phyloP scores from a whole-genome alignment of 371 early-diverging fungal species.

The Mortierella sp. region DNA sequence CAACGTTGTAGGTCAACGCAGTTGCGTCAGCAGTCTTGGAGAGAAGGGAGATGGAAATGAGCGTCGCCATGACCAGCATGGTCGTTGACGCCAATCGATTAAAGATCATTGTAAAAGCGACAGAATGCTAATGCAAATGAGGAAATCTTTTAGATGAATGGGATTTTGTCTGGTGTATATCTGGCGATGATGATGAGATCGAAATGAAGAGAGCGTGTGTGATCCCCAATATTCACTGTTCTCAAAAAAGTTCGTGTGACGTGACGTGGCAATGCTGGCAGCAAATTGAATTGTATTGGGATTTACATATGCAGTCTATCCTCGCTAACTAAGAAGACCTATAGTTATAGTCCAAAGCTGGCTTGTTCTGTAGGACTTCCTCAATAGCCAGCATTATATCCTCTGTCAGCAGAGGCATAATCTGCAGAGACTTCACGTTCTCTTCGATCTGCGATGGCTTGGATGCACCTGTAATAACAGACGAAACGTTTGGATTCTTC shows the following conservation, averaged over 20 bases:
- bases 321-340: slow-evolving; percentile 76
- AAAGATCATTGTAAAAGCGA: slow-evolving; percentile 6
- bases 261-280: background rate
- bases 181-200: background rate
- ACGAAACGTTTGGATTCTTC: slow-evolving; percentile 69
- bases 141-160: background rate
- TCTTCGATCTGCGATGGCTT: slow-evolving; percentile 80
- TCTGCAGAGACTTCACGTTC: slow-evolving; percentile 74
- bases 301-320: too few relatives aligned
- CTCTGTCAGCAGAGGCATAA: slow-evolving; percentile 73
- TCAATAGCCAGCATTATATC: slow-evolving; percentile 78
- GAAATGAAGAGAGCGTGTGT: slow-evolving; percentile 58
- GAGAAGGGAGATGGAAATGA: slow-evolving; percentile 62
- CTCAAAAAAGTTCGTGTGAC: background rate
- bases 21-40: slow-evolving; percentile 54
- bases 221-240: background rate
- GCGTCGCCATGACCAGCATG: slow-evolving; percentile 82
- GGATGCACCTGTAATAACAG: slow-evolving; percentile 81
- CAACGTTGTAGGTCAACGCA: slow-evolving; percentile 87
- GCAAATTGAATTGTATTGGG: too few relatives aligned
- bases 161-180: background rate
- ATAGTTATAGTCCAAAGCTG: slow-evolving; percentile 73
- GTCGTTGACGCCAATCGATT: slow-evolving; percentile 3
- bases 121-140: background rate
- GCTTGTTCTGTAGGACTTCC: slow-evolving; percentile 78